A percentile compares a stretch with the other conserved stretches of the same genome.
Conservation (phyloP, 1,284 basidiomycete species). For the Afroboletus lepidellus region DNA sequence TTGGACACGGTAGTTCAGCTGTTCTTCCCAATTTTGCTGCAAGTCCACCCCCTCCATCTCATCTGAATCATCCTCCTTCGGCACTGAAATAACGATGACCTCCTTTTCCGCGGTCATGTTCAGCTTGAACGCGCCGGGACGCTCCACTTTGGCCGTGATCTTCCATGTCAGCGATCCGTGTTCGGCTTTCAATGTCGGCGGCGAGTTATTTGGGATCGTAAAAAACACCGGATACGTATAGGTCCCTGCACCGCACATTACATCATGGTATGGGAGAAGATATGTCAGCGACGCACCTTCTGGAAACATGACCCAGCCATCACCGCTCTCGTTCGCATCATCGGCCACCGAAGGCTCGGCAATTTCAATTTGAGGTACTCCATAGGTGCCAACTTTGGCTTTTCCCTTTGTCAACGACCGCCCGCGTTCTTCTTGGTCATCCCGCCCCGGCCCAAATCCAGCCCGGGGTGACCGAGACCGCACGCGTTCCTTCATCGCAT, state of each 20-base stretch:
- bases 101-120: conserved; percentile 74
- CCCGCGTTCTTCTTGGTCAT: conserved; percentile 23
- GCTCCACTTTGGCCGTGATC: conserved; percentile 81
- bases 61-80: conserved; percentile 47
- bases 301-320: conserved; percentile 88
- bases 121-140: conserved; percentile 78
- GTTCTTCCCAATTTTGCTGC: conserved; percentile 90
- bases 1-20: conserved; percentile 83
- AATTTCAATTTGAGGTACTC: conserved; percentile 1
- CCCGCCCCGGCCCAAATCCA: conserved; percentile 9
- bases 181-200: conserved; percentile 78
- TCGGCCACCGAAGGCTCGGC: conserved; percentile 38
- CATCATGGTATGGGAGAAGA: conserved; percentile 1
- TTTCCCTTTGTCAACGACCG: conserved; percentile 26
- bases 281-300: conserved; percentile 56
- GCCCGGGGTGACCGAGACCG: conserved; percentile 40
- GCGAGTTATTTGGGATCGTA: conserved; percentile 76
- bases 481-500: conserved; percentile 41
- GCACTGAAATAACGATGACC: conserved; percentile 76
- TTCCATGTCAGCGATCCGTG: conserved; percentile 82
- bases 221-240: conserved; percentile 96
- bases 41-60: conserved; percentile 84
- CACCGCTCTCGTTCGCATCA: conserved; percentile 37
- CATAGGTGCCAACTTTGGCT: background rate
- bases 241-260: conserved; percentile 52